phyloP scores from a whole-genome alignment of 2,329 filamentous ascomycete genomes.

The Nothomitra cinnamomea region DNA sequence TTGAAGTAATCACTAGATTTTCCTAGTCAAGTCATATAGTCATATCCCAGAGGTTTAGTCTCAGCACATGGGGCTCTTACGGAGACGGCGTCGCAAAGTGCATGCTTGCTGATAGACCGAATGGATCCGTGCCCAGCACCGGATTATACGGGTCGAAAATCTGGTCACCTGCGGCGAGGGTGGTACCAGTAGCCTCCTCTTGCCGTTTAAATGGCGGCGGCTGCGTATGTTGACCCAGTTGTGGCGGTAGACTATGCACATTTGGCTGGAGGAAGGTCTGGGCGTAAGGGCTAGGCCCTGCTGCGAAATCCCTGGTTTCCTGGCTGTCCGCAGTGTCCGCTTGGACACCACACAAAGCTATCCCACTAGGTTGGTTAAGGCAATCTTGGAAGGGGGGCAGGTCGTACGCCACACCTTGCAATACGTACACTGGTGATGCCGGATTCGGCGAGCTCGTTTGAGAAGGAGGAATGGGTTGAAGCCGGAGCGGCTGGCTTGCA shows the following conservation, averaged over 20 bases:
- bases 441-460: slow-evolving; percentile 53
- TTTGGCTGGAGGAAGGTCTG: slow-evolving; percentile 22
- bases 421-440: slow-evolving; percentile 42
- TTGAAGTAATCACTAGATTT: background rate
- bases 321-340: slow-evolving; percentile 75
- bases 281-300: slow-evolving; percentile 43
- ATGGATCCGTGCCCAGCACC: slow-evolving; percentile 82
- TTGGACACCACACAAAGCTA: slow-evolving; percentile 66
- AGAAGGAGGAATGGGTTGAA: slow-evolving; percentile 67
- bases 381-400: slow-evolving; percentile 75
- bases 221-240: slow-evolving; percentile 11
- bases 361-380: slow-evolving; percentile 89
- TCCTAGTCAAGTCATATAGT: no score
- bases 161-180: slow-evolving; percentile 16
- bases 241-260: slow-evolving; percentile 21
- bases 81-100: slow-evolving; percentile 76
- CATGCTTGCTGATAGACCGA: slow-evolving; percentile 87
- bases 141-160: slow-evolving; percentile 63
- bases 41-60: background rate
- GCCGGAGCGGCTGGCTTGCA: slow-evolving; percentile 17
- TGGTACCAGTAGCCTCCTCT: slow-evolving; percentile 20
- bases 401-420: slow-evolving; percentile 55
- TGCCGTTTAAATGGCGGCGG: background rate
- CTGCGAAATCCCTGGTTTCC: slow-evolving; percentile 46
- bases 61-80: slow-evolving; percentile 20